A percentile compares a stretch with the other conserved stretches of the same genome.
Evolutionary conservation across 2,329 filamentous ascomycete genomes (phyloP).

Genomic region (Cercospora beticola): DNA sequence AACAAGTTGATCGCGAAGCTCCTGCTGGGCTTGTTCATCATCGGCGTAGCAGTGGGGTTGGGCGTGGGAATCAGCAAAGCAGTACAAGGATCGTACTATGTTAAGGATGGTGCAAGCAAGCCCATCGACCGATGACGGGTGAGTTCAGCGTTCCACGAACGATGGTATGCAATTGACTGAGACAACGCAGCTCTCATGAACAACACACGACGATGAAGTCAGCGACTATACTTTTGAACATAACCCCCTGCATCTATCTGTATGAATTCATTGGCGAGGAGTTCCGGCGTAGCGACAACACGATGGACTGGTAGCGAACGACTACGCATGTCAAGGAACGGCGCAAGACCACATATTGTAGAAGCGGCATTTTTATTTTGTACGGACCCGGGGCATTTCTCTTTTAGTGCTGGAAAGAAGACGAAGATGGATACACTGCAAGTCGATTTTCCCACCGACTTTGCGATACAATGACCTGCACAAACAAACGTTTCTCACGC

Average conservation of each 20-base stretch:
- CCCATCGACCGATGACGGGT: slow-evolving; percentile 12
- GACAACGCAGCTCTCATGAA: background rate
- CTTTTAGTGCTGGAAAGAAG: background rate
- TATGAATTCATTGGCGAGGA: slow-evolving; percentile 9
- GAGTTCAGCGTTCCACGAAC: background rate
- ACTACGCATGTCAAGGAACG: background rate
- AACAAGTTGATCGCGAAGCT: slow-evolving; percentile 49
- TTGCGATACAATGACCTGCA: background rate
- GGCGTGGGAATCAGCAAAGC: slow-evolving; percentile 51
- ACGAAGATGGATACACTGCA: background rate
- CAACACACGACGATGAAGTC: slow-evolving; percentile 2
- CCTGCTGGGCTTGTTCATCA: slow-evolving; percentile 45
- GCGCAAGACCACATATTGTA: background rate
- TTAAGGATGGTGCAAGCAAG: slow-evolving; percentile 36
- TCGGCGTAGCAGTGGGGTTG: slow-evolving; percentile 49
- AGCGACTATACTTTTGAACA: slow-evolving; percentile 1
- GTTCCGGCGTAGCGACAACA: slow-evolving; percentile 1
- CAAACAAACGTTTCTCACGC: background rate
- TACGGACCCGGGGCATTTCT: background rate
- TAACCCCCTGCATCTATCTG: background rate
- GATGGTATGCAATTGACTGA: background rate
- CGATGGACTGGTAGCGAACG: background rate
- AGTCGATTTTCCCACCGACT: background rate
- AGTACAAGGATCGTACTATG: slow-evolving; percentile 51
- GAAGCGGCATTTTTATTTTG: background rate